Base-by-base conservation (phyloP, 2,329 filamentous ascomycete genomes). In the Westerdykella aurantiaca region DNA sequence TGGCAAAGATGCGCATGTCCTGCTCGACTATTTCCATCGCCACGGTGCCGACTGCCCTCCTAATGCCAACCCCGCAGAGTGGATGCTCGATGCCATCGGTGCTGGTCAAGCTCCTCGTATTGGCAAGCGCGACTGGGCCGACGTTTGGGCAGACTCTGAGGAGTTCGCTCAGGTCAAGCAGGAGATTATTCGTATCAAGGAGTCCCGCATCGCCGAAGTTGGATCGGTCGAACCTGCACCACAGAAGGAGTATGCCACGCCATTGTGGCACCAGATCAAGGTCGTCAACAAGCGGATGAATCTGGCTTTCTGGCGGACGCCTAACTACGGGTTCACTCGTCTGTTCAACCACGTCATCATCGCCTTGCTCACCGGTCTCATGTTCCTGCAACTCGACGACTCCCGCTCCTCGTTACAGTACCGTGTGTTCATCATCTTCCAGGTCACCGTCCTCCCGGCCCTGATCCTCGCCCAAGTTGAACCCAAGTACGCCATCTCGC, bases 371-470 rank as follows among this genome's bases (percentile, higher is more conserved):
- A 88, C 85, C 0, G 89, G 89, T 54, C 75, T 95, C 11, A 84
- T 84, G 29, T 95, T 85, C 65, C 73, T 94, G 38, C 79, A 88
- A 48, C 79, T 95, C 7, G 82, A 91, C 60, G 70, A 89, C 57
- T 88, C 85, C 2, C 79, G 85, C 9, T 72, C 83, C 1, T 86
- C 84, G 1, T 76, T 95, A 4, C 89, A 95, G 67, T 86, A 93
- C 72, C 83, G 84, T 47, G 79, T 95, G 49, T 95, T 95, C 67
- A 81, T 91, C 67, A 86, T 93, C 65, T 95, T 95, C 78, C 88
- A 94, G 64, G 81, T 89, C 41, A 88, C 87, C 0, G 86, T 95
- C 17, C 75, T 95, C 21, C 88, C 88, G 0, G 86, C 86, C 1
- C 74, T 94, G 23, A 88, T 95, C 64, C 80, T 95, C 44, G 81